A percentile compares a stretch with the other conserved stretches of the same genome.
These are phyloP conservation scores for Rhodotorula sp. DNA, from an alignment of 1,284 basidiomycete species.

Conservation along the genomic window DNA sequence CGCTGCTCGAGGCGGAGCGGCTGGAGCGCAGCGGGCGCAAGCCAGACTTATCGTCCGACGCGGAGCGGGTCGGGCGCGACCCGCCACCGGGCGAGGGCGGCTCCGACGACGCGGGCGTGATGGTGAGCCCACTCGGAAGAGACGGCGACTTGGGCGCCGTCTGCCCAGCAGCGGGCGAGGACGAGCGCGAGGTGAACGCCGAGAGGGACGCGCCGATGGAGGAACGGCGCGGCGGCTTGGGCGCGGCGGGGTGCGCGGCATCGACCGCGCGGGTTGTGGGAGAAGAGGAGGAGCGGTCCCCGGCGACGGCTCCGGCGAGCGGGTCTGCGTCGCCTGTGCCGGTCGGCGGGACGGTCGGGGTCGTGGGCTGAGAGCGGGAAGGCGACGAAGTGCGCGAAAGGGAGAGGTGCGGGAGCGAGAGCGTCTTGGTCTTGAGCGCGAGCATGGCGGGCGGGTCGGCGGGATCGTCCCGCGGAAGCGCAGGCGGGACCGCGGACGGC, in stretches of 20 bases:
- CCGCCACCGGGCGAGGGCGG: background rate
- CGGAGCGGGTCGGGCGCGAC: background rate
- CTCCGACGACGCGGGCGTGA: constrained; percentile 15
- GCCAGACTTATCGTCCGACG: constrained; percentile 10
- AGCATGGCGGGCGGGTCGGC: constrained; percentile 10
- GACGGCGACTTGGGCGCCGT: constrained; percentile 7
- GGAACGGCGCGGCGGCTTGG: background rate
- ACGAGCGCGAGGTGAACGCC: constrained; percentile 12
- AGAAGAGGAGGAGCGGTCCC: constrained; percentile 12
- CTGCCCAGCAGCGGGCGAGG: background rate
- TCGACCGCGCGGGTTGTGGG: background rate
- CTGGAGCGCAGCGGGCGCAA: constrained; percentile 15
- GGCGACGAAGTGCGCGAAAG: constrained; percentile 33
- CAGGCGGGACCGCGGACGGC: no score
- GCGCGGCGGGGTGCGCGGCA: background rate
- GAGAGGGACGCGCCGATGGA: constrained; percentile 25
- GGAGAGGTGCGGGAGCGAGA: constrained; percentile 33
- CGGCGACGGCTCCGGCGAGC: background rate
- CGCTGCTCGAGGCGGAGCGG: constrained; percentile 1
- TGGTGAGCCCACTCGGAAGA: constrained; percentile 9
- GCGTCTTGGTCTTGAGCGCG: constrained; percentile 21
- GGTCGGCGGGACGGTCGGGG: constrained; percentile 1
- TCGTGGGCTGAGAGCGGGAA: background rate
- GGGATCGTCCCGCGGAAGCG: no score
- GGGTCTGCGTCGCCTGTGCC: background rate